Base-by-base conservation (phyloP, 1,284 basidiomycete genomes). In the Cystobasidium pallidum region DNA sequence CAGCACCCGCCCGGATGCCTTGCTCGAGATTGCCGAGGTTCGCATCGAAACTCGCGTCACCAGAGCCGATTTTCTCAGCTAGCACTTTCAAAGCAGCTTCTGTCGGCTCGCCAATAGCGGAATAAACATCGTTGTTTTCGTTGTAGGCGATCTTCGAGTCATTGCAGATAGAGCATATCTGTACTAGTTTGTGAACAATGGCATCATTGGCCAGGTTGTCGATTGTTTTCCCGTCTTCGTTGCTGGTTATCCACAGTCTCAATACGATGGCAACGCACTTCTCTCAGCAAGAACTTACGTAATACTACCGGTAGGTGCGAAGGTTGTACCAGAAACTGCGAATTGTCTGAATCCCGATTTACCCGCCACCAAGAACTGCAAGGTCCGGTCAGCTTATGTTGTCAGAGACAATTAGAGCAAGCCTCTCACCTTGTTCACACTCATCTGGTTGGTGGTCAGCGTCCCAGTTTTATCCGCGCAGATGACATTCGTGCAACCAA, bases 381-480 rank as follows among this genome's bases (percentile, higher is more conserved):
- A 32, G 11, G 10, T 11, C 19, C 17, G 4, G 30, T 66, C 34
- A 34, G 64, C 21, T 21, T 3, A n/a, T n/a, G n/a, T n/a, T 49
- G n/a, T 43, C 36, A 61, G n/a, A 15, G 19, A 45, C 6, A n/a
- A 17, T 19, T 45, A 15, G 43, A 45, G 43, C 11, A n/a, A n/a
- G 15, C n/a, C 11, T 83, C 85, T 68, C 79, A 91, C 91, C 81
- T 86, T 88, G 36, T 91, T 88, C 21, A 96, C 91, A 77, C 91
- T 91, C 94, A 97, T 96, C 80, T 96, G 92, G 82, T 94, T 96
- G 17, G 92, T 96, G 3, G 94, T 96, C 76, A 97, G 81, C 19
- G 94, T 96, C 59, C 93, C 94, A 21, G 94, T 97, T 85, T 97
- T 97, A 84, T 97, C 94, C 7, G 92, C 94, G 81, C 94, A 97